Conservation (phyloP, 768 basidiomycete genomes). For the Kwoniella mangroviensis region DNA sequence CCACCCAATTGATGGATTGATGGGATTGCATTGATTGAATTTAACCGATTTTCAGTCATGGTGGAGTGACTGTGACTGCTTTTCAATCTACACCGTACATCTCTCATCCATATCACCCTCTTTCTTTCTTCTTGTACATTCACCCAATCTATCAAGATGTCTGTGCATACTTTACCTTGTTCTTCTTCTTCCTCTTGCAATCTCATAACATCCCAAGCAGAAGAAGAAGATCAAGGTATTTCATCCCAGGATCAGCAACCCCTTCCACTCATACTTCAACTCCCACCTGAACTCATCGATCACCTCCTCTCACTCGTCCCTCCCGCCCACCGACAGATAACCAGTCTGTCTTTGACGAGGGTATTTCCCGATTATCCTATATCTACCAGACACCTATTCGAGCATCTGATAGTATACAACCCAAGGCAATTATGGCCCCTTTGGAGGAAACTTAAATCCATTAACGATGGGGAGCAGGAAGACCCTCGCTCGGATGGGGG, state of each 20-base stretch:
- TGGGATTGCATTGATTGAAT: neutral
- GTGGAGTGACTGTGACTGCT: constrained; percentile 1
- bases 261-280: constrained; percentile 28
- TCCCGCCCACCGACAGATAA: constrained; percentile 61
- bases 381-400: constrained; percentile 66
- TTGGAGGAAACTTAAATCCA: constrained; percentile 64
- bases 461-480: neutral
- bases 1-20: constrained; percentile 3
- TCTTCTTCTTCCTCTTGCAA: constrained; percentile 3
- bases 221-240: neutral
- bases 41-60: constrained; percentile 9
- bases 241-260: neutral
- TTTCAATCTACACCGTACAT: neutral
- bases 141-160: constrained; percentile 8
- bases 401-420: constrained; percentile 63
- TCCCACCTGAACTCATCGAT: constrained; percentile 73
- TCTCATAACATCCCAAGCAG: neutral
- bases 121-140: neutral
- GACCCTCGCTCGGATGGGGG: neutral
- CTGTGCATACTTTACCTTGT: neutral
- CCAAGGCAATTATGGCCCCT: constrained; percentile 66
- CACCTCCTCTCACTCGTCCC: constrained; percentile 66
- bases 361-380: constrained; percentile 68
- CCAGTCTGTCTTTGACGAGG: constrained; percentile 66
- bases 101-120: neutral